Base-by-base conservation (phyloP, 139 green algal species). In the Picochlorum sp. region DNA sequence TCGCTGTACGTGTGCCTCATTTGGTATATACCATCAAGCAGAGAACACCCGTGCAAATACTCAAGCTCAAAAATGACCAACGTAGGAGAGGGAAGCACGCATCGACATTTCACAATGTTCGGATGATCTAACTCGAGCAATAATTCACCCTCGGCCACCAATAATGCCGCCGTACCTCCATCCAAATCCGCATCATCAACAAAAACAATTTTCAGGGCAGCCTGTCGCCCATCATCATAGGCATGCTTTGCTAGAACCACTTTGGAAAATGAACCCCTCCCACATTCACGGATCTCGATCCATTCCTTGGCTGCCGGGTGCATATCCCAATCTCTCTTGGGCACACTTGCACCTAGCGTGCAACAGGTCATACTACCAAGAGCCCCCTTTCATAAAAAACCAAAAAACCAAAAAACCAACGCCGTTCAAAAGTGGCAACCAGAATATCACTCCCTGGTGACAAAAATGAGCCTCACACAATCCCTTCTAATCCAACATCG, bases 41-140 rank as follows among this genome's bases (percentile, higher is more conserved):
- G 44, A 32, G 70, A 61, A 28, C 78, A 73, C 6, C 78, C 78
- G 10, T 61, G 58, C 49, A 85, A 72, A 45, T 57, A 80, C 65
- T 85, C 78, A 37, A 83, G 66, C 4, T 84, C 65, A 30, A 85
- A 41, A 5, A 85, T 77, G 45, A 76, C 62, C 49, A 76, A 67
- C 11, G 61, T 60, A 1, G 60, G 62, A 45, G 73, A 65, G 37
- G 72, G 63, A 7, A 80, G 23, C 9, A 84, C 75, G 15, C 80
- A 62, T 11, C 34, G 47, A 38, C 65, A 88, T 52, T 82, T 78
- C 38, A 92, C 84, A 13, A 92, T 76, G 71, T 88, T 89, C 28
- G 83, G 83, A 67, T 92, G 85, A 56, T 83, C 73, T 65, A 90
- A 59, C 45, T 77, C 61, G 23, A 69, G 59, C 56, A 92, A 75